These are phyloP conservation scores for Raffaelea deltoideospora DNA, from an alignment of 2,329 filamentous ascomycete species.

Conservation along the genomic window DNA sequence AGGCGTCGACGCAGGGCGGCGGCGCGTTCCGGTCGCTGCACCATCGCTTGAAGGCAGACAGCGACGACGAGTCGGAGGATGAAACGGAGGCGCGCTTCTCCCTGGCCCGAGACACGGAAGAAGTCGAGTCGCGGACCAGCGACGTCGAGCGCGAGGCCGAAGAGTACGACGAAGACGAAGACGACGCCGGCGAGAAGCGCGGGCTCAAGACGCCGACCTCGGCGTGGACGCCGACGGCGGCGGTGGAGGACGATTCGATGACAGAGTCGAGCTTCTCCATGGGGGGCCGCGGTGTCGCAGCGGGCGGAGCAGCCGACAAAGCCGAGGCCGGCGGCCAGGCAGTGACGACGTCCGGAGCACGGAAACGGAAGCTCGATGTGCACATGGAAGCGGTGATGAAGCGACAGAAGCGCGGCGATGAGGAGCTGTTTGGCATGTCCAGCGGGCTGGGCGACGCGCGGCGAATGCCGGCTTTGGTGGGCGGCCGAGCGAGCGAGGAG, in stretches of 20 bases:
- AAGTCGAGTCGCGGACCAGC: slow-evolving; percentile 48
- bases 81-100: slow-evolving; percentile 48
- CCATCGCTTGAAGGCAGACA: slow-evolving; percentile 59
- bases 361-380: slow-evolving; percentile 61
- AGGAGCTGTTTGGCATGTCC: slow-evolving; percentile 55
- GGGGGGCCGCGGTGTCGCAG: background rate
- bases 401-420: slow-evolving; percentile 64
- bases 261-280: slow-evolving; percentile 55
- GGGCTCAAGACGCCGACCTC: slow-evolving; percentile 20
- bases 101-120: slow-evolving; percentile 63
- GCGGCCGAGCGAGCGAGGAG: no score
- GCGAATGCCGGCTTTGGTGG: no score
- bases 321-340: background rate
- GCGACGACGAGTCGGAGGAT: slow-evolving; percentile 80
- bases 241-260: slow-evolving; percentile 49
- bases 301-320: background rate
- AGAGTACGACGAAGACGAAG: slow-evolving; percentile 4
- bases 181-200: slow-evolving; percentile 56
- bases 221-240: slow-evolving; percentile 48
- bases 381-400: slow-evolving; percentile 59
- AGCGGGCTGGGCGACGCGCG: no score
- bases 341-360: background rate
- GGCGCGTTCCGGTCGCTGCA: slow-evolving; percentile 67
- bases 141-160: slow-evolving; percentile 2
- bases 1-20: slow-evolving; percentile 28